Conservation (phyloP, 768 basidiomycete genomes). For the Lentinula guzmanii region DNA sequence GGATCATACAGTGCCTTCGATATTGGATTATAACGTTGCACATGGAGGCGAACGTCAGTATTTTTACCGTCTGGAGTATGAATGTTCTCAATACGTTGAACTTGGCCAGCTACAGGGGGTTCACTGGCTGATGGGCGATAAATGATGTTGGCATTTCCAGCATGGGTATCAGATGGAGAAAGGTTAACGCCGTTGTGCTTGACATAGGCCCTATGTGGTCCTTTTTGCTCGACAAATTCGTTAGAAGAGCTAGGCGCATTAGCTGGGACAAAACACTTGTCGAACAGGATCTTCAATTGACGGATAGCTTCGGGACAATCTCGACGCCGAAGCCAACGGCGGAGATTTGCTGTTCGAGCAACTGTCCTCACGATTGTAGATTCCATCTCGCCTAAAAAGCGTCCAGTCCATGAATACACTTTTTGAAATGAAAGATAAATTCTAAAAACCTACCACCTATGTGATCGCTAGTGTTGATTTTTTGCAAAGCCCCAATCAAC, state of each 20-base stretch:
- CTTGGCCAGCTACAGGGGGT: neutral
- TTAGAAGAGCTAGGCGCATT: neutral
- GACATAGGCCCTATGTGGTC: neutral
- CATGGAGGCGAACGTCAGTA: neutral
- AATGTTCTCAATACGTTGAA: neutral
- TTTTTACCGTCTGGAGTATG: neutral
- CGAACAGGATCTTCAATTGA: neutral
- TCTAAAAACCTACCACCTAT: too few relatives aligned
- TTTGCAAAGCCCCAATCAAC: too few relatives aligned
- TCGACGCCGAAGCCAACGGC: neutral
- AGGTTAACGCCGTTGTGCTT: neutral
- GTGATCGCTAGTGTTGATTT: too few relatives aligned
- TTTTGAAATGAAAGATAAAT: too few relatives aligned
- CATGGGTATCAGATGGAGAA: neutral
- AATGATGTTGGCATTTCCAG: neutral
- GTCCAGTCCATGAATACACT: too few relatives aligned
- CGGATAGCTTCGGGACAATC: neutral
- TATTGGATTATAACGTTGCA: neutral
- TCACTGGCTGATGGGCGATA: neutral
- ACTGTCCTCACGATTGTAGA: neutral
- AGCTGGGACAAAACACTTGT: neutral
- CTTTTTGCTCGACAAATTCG: neutral
- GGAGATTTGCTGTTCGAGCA: neutral
- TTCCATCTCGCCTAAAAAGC: constrained; percentile 1
- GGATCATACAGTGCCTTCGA: neutral